Base-by-base conservation (phyloP, 768 basidiomycete species). In the Lyophyllum semitale region DNA sequence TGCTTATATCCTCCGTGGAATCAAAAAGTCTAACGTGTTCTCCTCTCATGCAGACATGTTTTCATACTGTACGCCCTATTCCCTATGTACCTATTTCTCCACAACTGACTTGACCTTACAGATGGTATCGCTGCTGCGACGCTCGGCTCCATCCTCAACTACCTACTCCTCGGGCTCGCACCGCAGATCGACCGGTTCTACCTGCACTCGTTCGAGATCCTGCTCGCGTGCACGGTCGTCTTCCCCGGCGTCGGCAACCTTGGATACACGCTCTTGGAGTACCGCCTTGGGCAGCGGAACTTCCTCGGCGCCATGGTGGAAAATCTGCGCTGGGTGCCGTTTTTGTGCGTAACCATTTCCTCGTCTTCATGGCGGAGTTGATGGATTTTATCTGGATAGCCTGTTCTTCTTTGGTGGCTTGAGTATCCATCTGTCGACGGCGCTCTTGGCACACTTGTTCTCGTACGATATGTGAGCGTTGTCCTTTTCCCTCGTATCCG, bases 161-260 rank as follows among this genome's bases (percentile, higher is more conserved):
- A 90, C 69, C 75, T 87, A 51, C 68, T 91, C 26, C 87, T 92
- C 48, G 89, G 90, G 0, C 84, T 88, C 57, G 81, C 73, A 54
- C 78, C 87, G 41, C 76, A 83, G 33, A 76, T 90, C 25, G 89
- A 92, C 61, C 76, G 78, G 27, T 91, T 86, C 73, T 92, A 92
- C 74, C 74, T 90, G 59, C 87, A 89, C 73, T 84, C 81, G 60
- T 91, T 91, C 66, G 90, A 92, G 67, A 88, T 91, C 62, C 84
- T 88, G 68, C 78, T 91, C 27, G 88, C 89, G 15, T 89, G 87
- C 45, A 81, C 82, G 0, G 80, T 89, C 51, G 88, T 91, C n/a
- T 92, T 91, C 72, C 84, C 87, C 57, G 89, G 84, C 25, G 69
- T 88, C 18, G 90, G 89, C 1, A 92, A 88, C 67, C 62, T 91